Conservation (phyloP, 345 rosid species). For the Combretum micranthum region DNA sequence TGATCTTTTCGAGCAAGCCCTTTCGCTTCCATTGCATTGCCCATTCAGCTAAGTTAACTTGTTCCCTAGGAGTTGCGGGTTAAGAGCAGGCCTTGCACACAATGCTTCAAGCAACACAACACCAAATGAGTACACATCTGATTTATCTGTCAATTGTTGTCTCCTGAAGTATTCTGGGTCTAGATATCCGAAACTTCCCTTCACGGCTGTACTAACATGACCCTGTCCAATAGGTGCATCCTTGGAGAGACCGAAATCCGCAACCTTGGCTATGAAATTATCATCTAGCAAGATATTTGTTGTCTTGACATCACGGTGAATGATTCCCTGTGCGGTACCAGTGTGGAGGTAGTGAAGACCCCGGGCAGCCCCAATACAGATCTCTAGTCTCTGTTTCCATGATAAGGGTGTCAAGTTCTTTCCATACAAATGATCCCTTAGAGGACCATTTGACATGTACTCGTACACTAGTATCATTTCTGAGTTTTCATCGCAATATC, state of each 20-base stretch:
- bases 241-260: constrained; percentile 43
- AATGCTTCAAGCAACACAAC: constrained; percentile 36
- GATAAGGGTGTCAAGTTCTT: constrained; percentile 28
- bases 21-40: constrained; percentile 46
- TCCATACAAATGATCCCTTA: constrained; percentile 37
- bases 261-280: constrained; percentile 36
- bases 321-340: constrained; percentile 39
- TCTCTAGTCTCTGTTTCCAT: constrained; percentile 41
- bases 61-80: constrained; percentile 36
- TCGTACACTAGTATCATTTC: constrained; percentile 47
- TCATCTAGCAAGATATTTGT: constrained; percentile 42
- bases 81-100: constrained; percentile 39
- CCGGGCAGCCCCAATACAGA: constrained; percentile 37
- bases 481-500: constrained; percentile 35
- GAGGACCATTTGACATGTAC: constrained; percentile 42
- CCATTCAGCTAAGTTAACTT: constrained; percentile 47
- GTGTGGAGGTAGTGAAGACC: constrained; percentile 48
- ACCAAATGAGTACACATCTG: constrained; percentile 43
- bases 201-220: constrained; percentile 45
- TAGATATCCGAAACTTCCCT: constrained; percentile 42
- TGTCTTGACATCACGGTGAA: constrained; percentile 46
- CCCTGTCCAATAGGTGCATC: constrained; percentile 36
- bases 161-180: constrained; percentile 42
- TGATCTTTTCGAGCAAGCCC: constrained; percentile 37
- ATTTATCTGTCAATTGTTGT: constrained; percentile 38